phyloP scores from a whole-genome alignment of 768 basidiomycete genomes.

The Leccinum boreale region DNA sequence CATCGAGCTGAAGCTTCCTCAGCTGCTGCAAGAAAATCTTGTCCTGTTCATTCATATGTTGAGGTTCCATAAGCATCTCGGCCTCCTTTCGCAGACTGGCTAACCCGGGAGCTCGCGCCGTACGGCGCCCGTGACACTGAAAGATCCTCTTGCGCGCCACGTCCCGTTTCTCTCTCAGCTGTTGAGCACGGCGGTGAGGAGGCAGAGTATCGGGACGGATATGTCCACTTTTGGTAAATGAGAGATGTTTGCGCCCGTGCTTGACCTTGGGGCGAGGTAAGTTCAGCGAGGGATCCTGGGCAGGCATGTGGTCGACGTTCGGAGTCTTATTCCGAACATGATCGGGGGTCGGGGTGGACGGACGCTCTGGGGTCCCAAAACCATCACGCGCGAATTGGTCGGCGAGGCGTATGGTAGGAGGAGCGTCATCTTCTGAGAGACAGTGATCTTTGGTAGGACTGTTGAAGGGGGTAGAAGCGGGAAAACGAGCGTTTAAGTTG shows the following conservation, averaged over 20 bases:
- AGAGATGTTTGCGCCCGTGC: slow-evolving; percentile 16
- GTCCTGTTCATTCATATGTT: slow-evolving; percentile 18
- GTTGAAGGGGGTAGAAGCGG: slow-evolving; percentile 14
- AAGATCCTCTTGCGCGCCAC: background rate
- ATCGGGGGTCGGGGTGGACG: background rate
- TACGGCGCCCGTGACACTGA: slow-evolving; percentile 4
- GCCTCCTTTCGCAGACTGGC: slow-evolving; percentile 10
- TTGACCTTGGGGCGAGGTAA: slow-evolving; percentile 10
- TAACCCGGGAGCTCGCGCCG: slow-evolving; percentile 1
- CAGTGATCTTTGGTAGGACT: slow-evolving; percentile 10
- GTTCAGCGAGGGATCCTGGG: background rate
- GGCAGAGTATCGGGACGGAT: background rate
- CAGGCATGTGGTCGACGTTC: background rate
- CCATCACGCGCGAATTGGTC: background rate
- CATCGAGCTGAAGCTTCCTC: slow-evolving; percentile 11
- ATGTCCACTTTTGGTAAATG: background rate
- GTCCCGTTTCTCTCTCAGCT: slow-evolving; percentile 10
- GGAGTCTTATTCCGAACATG: background rate
- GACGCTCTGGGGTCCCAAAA: background rate
- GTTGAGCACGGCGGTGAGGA: slow-evolving; percentile 2
- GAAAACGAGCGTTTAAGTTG: slow-evolving; percentile 10
- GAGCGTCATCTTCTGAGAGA: slow-evolving; percentile 5
- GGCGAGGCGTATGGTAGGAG: slow-evolving; percentile 6
- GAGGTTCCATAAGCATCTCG: slow-evolving; percentile 15
- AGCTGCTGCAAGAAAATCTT: slow-evolving; percentile 27